Conservation (phyloP, 345 rosid genomes). For the Anastatica hierochuntica region DNA sequence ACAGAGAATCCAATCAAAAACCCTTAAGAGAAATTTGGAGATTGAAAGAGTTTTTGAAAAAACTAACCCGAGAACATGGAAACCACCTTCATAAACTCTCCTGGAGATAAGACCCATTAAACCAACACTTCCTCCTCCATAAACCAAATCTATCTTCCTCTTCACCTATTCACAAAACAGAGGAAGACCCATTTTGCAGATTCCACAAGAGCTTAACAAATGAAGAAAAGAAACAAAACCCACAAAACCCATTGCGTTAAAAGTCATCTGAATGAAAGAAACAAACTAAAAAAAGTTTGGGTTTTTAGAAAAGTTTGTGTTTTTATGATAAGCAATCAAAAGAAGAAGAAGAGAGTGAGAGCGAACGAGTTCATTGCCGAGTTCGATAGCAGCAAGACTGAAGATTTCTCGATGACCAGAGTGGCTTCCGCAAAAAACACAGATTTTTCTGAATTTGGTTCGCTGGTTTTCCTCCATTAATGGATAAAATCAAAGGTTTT, state of each 20-base stretch:
- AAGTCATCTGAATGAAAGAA: too few species aligned
- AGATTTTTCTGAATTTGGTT: slow-evolving; percentile 63
- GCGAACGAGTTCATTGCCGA: slow-evolving; percentile 93
- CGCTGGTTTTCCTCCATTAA: slow-evolving; percentile 39
- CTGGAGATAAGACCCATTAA: slow-evolving; percentile 88
- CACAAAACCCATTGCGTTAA: slow-evolving; percentile 5
- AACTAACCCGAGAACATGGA: slow-evolving; percentile 83
- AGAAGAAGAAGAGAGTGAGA: slow-evolving; percentile 5
- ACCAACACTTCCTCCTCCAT: slow-evolving; percentile 97
- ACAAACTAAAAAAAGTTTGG: background rate
- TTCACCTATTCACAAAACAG: slow-evolving; percentile 41
- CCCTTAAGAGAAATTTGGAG: background rate
- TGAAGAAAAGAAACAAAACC: too few species aligned
- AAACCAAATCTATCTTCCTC: slow-evolving; percentile 83
- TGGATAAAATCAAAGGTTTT: background rate
- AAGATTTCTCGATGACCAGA: slow-evolving; percentile 73
- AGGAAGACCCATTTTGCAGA: too few species aligned
- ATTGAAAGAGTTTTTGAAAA: background rate
- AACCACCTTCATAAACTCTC: slow-evolving; percentile 77
- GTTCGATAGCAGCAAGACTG: slow-evolving; percentile 80
- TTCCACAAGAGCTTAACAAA: background rate
- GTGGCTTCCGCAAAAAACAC: slow-evolving; percentile 95
- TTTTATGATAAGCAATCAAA: slow-evolving; percentile 1
- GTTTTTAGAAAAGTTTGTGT: background rate
- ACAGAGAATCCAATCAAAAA: slow-evolving; percentile 21